phyloP scores from a whole-genome alignment of 306 rosid genomes.

The Glycine latifolia region DNA sequence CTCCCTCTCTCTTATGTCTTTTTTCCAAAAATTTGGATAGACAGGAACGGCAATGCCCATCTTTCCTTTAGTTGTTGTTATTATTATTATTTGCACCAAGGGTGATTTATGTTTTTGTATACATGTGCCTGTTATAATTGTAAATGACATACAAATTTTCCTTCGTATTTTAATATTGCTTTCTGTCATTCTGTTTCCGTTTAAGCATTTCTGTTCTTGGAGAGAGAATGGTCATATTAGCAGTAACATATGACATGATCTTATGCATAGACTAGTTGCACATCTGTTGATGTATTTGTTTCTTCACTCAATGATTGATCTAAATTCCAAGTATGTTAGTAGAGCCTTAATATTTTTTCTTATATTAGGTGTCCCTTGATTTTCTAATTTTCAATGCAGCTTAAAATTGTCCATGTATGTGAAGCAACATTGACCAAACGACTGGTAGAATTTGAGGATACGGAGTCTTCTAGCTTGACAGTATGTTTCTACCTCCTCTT shows the following conservation, averaged over 20 bases:
- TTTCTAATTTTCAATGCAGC: constrained; percentile 56
- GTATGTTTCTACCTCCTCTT: constrained; percentile 54
- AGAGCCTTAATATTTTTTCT: not conserved
- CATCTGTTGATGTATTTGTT: constrained; percentile 4
- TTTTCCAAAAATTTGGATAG: not conserved
- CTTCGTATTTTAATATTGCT: not conserved
- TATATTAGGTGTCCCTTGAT: constrained; percentile 13
- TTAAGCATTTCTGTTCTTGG: constrained; percentile 19
- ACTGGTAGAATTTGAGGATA: constrained; percentile 86
- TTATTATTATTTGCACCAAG: not conserved
- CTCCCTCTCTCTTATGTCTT: not conserved
- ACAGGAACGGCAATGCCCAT: not conserved
- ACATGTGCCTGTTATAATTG: not conserved
- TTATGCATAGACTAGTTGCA: constrained; percentile 22
- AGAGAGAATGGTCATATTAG: constrained; percentile 10
- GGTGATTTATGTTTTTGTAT: constrained; percentile 10
- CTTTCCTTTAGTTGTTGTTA: not conserved
- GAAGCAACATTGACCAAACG: constrained; percentile 91
- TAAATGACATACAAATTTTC: not conserved
- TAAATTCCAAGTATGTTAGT: not conserved
- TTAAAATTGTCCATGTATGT: constrained; percentile 83
- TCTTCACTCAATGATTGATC: not conserved
- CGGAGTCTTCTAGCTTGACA: constrained; percentile 88
- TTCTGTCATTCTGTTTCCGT: constrained; percentile 1
- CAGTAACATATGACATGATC: not conserved